Conservation (phyloP, 108 stramenopile genomes). For the Pseudonitzschia multistriata region DNA sequence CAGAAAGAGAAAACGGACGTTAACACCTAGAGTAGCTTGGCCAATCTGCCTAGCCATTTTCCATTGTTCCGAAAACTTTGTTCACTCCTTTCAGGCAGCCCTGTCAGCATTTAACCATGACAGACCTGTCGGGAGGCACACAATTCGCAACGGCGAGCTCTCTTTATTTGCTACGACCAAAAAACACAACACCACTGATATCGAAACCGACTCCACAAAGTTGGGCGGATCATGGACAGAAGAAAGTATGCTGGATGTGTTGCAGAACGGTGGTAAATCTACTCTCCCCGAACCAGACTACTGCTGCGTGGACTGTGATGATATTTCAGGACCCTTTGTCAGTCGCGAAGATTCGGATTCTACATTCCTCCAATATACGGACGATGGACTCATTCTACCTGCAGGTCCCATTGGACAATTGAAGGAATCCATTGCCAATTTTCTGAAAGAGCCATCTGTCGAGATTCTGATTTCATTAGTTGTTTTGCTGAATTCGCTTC, state of each 20-base stretch:
- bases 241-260: neutral
- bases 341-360: conserved; percentile 27
- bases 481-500: conserved; percentile 18
- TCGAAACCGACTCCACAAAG: neutral
- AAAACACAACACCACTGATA: neutral
- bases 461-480: conserved; percentile 12
- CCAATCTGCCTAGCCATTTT: neutral
- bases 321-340: conserved; percentile 20
- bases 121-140: neutral
- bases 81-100: conserved; percentile 1
- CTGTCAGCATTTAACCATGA: too few species aligned
- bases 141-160: neutral
- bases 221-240: neutral
- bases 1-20: neutral
- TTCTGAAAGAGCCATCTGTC: conserved; percentile 24
- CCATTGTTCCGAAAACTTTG: neutral
- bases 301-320: conserved; percentile 5
- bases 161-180: neutral
- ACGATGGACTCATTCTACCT: conserved; percentile 24
- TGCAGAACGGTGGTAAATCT: neutral
- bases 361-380: conserved; percentile 31
- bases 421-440: conserved; percentile 28
- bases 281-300: neutral
- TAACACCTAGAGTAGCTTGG: neutral
- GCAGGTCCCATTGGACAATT: conserved; percentile 33